A percentile compares a stretch with the other conserved stretches of the same genome.
These are phyloP conservation scores for Bolboschoenus planiculmis DNA, from an alignment of 176 grass and related monocot genomes.

Conservation along the genomic window DNA sequence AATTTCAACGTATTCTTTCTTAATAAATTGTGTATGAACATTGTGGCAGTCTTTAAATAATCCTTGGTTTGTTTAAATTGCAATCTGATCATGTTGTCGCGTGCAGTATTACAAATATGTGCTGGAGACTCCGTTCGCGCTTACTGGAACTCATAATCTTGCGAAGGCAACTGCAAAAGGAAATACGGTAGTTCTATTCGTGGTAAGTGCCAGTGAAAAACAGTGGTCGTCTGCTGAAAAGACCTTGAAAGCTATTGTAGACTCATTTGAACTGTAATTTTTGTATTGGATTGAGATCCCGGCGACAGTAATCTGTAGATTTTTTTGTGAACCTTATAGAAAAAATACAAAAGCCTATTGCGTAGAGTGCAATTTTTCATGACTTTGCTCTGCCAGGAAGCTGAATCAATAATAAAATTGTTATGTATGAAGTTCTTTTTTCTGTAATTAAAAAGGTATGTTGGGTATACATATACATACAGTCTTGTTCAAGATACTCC, in stretches of 20 bases:
- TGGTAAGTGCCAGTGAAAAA: slow-evolving; percentile 79
- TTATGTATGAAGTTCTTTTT: neutral
- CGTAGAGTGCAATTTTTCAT: slow-evolving; percentile 8
- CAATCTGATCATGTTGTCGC: neutral
- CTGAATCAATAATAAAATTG: neutral
- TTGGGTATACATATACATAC: neutral
- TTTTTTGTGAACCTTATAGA: slow-evolving; percentile 14
- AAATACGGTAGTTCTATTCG: slow-evolving; percentile 88
- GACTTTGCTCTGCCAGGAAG: neutral
- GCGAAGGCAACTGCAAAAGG: slow-evolving; percentile 97
- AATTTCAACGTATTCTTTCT: too few species aligned
- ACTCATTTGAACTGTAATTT: slow-evolving; percentile 64
- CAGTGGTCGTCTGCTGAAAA: slow-evolving; percentile 71
- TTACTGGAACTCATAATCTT: slow-evolving; percentile 84
- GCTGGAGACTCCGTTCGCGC: slow-evolving; percentile 83
- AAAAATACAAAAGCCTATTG: neutral
- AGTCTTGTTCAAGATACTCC: neutral
- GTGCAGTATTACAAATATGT: slow-evolving; percentile 92
- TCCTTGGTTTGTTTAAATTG: neutral
- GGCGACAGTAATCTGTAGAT: neutral
- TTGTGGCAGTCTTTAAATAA: too few species aligned
- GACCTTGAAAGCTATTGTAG: slow-evolving; percentile 70
- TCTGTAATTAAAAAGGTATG: neutral
- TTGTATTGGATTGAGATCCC: neutral
- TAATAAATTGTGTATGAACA: too few species aligned